A percentile compares a stretch with the other conserved stretches of the same genome.
Evolutionary conservation across 2,329 filamentous ascomycete species (phyloP).

Genomic region (Sporothrix brasiliensis): DNA sequence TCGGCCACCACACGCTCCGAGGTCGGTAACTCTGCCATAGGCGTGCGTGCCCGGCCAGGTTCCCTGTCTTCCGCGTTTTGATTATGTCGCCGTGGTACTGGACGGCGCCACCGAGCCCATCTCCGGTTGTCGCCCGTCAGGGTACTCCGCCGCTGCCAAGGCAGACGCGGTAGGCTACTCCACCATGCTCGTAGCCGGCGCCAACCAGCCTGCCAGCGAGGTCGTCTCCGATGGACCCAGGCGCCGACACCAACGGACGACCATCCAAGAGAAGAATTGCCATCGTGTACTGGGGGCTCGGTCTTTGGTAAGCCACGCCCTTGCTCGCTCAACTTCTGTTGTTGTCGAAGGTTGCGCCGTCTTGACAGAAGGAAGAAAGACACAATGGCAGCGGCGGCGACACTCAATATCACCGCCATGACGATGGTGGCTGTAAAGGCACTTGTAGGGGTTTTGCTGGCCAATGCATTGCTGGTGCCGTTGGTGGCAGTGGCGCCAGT

Average conservation of each 20-base stretch:
- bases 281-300: neutral
- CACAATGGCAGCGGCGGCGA: neutral
- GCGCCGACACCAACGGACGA: slow-evolving; percentile 31
- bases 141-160: neutral
- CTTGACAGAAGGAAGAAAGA: slow-evolving; percentile 1
- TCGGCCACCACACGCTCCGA: neutral
- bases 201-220: slow-evolving; percentile 1
- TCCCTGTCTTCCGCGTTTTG: neutral
- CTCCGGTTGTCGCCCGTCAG: slow-evolving; percentile 13
- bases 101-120: neutral
- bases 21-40: slow-evolving; percentile 16
- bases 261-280: neutral
- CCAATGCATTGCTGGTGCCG: neutral
- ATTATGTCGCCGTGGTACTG: neutral
- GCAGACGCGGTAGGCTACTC: neutral
- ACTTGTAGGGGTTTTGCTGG: neutral
- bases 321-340: neutral
- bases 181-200: slow-evolving; percentile 11
- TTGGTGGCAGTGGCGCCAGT: neutral
- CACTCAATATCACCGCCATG: slow-evolving; percentile 21
- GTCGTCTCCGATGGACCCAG: slow-evolving; percentile 21
- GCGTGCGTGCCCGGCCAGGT: neutral
- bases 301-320: neutral
- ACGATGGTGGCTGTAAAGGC: slow-evolving; percentile 25
- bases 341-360: neutral